Evolutionary conservation across 2,329 filamentous ascomycete genomes (phyloP), one percentile per base, ranked within the genome.

Genomic region (Pyrenochaeta sp.): DNA sequence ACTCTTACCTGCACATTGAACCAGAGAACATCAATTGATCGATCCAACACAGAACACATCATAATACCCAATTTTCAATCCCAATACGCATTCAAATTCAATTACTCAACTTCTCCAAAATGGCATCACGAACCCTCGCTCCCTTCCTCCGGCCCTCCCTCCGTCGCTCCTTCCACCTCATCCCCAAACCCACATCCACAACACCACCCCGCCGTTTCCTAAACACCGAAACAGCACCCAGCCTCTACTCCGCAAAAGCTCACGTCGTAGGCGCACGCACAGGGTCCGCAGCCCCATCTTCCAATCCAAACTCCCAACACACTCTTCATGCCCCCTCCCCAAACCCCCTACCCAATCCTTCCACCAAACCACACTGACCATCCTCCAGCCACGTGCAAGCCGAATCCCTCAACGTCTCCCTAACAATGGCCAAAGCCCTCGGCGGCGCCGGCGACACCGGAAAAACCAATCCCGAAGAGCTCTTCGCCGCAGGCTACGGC

Each of bases 401-500:
- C 32, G 60, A 73, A 44, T 64, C 65, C 44, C 60, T 72, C 27
- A 61, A 64, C 14, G 48, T 72, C 8, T 71, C 75, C 21, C 67
- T 76, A 1, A 70, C 69, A 13, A 76, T 75, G 74, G 68, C 74
- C 41, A 76, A 75, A 52, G 68, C 66, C 1, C 67, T 77, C 9
- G 73, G 73, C 27, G 74, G 75, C 63, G 27, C 78, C 73, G 63
- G 69, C 56, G 57, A 60, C 15, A 30, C 36, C 1, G 52, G 72
- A 43, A 77, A 76, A 75, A 76, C 75, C 6, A 72, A 61, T 17
- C 58, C 58, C 0, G 75, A 78, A 58, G 75, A 78, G 49, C 69
- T 78, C 2, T 77, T 77, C 46, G 74, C 75, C 1, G 75, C 75
- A 1, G 75, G 74, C 15, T 77, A 77, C 46, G 76, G 74, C 18